Base-by-base conservation (phyloP, 148 eudicot genomes). In the Vaccinium vitisidaea region DNA sequence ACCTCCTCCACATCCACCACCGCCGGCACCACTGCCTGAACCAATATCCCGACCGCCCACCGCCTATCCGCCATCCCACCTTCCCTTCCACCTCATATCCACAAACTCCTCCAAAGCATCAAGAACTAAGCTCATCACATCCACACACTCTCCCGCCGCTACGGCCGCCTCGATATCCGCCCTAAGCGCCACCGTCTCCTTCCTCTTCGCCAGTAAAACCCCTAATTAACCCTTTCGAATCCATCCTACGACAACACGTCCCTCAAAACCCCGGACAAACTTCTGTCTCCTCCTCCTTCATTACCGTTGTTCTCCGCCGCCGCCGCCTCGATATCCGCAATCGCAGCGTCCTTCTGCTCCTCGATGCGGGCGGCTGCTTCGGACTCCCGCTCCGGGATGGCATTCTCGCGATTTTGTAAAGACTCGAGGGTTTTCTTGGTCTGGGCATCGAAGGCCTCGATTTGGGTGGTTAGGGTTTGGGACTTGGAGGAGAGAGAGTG, bases 11-110 rank as follows among this genome's bases (percentile, higher is more conserved):
- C 53, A n/a, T 70, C 55, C 49, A 25, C 63, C 54, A 18, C 79
- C 84, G 83, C 52, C 43, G 87, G 82, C 84, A 84, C 79, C 79
- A 83, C 94, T 13, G 77, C 84, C 49, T 91, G 88, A 79, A 90
- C 86, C 87, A 91, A 82, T n/a, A 82, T 49, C 90, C 83, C 89
- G 36, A 90, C 88, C 10, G 89, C 91, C 95, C 95, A 90, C 86
- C 93, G 27, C 89, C 84, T 82, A 80, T 89, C 88, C 30, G 87
- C 86, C 87, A 87, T 74, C 48, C 84, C 89, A 70, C 84, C 80
- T 46, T 86, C 67, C 80, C 83, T 39, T 53, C 87, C 85, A 48
- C 84, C n/a, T 80, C 83, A 80, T 83, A 83, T 36, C 86, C 82
- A 90, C 63, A 84, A 90, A 93, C 75, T 83, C 91, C 82, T 85